Evolutionary conservation across 2,329 filamentous ascomycete species (phyloP), one percentile per base, ranked within the genome.

Genomic region (Hypoxylon sp.): DNA sequence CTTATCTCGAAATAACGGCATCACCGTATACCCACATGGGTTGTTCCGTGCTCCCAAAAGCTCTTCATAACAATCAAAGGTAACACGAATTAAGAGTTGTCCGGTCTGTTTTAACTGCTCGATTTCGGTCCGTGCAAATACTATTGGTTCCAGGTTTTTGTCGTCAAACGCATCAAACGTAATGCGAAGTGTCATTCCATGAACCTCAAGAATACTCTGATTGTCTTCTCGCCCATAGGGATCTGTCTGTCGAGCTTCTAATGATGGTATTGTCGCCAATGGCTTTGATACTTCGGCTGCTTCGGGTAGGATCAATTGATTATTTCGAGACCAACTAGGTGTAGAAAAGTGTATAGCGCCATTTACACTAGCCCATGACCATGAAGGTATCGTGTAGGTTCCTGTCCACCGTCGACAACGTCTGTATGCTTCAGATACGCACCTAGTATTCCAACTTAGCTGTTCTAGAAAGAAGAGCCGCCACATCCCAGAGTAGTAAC

Each of bases 301-400:
- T 1, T 39, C 17, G 17, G 50, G 50, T 37, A 42, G n/a, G 35
- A 42, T n/a, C n/a, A n/a, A n/a, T n/a, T n/a, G n/a, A n/a, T n/a
- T n/a, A n/a, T n/a, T n/a, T n/a, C n/a, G n/a, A n/a, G n/a, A n/a
- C n/a, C 5, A n/a, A 14, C 33, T 13, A n/a, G n/a, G n/a, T n/a
- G 4, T n/a, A n/a, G 4, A 1, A 37, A 37, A 37, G 26, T 9
- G 14, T 17, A 53, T 19, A 24, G 11, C 17, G 11, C 31, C 50
- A 22, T 53, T 39, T 19, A 39, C 24, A 24, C 50, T 53, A 26
- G 50, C 50, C 50, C 50, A 53, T 3, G 50, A 53, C 50, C 50
- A 53, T 9, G 50, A 39, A 39, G 50, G 51, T 54, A 54, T 54
- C 13, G 3, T 39, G n/a, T 54, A 54, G 9, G 51, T 54, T 11